Conservation (phyloP, 306 rosid genomes). For the Calophaca sinica region DNA sequence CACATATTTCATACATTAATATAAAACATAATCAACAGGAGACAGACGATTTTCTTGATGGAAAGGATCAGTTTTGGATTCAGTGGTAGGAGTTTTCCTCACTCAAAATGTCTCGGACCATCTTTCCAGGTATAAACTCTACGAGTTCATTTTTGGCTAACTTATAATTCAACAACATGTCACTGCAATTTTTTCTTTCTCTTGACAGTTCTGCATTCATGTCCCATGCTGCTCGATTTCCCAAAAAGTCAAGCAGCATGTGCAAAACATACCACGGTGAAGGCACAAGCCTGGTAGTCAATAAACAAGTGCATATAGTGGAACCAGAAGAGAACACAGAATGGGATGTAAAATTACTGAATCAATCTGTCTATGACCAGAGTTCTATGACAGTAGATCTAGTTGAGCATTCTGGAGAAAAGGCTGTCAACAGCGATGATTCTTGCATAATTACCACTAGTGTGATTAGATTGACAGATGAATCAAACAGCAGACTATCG, state of each 20-base stretch:
- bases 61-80: conserved; percentile 99
- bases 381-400: conserved; percentile 43
- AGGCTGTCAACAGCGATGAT: conserved; percentile 44
- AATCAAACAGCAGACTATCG: conserved; percentile 53
- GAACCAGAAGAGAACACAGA: conserved; percentile 48
- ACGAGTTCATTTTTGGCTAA: conserved; percentile 16
- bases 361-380: conserved; percentile 45
- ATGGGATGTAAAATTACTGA: conserved; percentile 56
- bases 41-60: conserved; percentile 95
- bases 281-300: conserved; percentile 41
- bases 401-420: conserved; percentile 49
- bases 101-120: conserved; percentile 99
- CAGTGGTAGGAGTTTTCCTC: conserved; percentile 97
- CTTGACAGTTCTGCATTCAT: conserved; percentile 92
- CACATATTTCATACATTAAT: conserved; percentile 26
- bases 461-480: conserved; percentile 55
- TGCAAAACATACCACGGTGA: conserved; percentile 36
- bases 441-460: conserved; percentile 43
- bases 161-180: conserved; percentile 21
- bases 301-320: conserved; percentile 38
- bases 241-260: conserved; percentile 54
- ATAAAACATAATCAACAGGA: conserved; percentile 66
- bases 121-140: conserved; percentile 80
- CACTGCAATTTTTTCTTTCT: conserved; percentile 38
- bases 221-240: conserved; percentile 92